phyloP scores from a whole-genome alignment of 306 rosid genomes.

The Dryas alaskensis region DNA sequence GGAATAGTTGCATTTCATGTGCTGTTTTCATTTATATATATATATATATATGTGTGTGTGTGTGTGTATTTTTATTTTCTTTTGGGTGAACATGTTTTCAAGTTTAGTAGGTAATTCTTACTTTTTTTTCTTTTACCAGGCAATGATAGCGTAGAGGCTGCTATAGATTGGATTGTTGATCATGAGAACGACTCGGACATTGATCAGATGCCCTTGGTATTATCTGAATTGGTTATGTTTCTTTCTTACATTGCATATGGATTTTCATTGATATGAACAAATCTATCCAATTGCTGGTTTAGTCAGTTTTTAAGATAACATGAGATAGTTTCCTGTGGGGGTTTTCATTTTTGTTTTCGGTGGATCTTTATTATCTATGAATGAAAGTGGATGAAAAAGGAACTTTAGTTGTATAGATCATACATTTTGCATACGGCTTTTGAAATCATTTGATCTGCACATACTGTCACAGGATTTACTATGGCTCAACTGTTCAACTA shows the following conservation, averaged over 20 bases:
- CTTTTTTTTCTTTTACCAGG: constrained; percentile 41
- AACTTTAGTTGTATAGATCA: neutral
- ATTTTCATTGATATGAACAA: neutral
- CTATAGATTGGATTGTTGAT: constrained; percentile 66
- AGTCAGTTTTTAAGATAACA: neutral
- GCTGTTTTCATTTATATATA: neutral
- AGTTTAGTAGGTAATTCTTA: neutral
- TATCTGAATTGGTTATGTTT: neutral
- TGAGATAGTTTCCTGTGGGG: neutral
- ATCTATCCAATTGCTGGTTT: neutral
- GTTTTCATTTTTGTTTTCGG: neutral
- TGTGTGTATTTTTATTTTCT: too few relatives aligned
- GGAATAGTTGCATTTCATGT: neutral
- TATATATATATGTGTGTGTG: neutral
- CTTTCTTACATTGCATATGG: neutral
- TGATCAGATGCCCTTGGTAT: constrained; percentile 69
- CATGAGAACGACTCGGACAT: constrained; percentile 70
- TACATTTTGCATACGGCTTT: neutral
- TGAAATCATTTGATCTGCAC: neutral
- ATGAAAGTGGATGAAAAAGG: neutral
- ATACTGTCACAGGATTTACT: neutral
- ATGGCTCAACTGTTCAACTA: constrained; percentile 23
- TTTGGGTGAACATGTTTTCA: neutral
- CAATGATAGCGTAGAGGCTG: constrained; percentile 53
- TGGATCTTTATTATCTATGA: neutral